Percentiles rank a stretch among this genome's conserved stretches.
Conservation (phyloP, 2,329 filamentous ascomycete genomes). For the Apiospora pterosperma region DNA sequence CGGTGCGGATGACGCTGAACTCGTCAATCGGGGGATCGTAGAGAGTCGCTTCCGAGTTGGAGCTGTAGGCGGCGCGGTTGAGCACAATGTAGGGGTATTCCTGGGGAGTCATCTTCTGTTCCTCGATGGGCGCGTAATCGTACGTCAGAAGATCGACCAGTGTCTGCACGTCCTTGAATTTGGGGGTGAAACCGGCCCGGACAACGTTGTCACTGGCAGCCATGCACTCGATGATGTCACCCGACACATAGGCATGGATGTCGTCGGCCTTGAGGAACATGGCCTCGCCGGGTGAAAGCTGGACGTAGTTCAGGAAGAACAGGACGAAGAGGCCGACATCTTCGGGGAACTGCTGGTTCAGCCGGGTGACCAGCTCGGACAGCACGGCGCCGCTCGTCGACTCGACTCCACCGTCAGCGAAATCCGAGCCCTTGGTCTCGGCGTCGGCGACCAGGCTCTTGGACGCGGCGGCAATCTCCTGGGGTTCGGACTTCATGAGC, state of each 20-base stretch:
- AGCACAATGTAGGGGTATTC: conserved; percentile 85
- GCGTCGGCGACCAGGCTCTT: conserved; percentile 70
- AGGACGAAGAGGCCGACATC: conserved; percentile 94
- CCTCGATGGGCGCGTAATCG: conserved; percentile 86
- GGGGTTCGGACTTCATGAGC: conserved; percentile 74
- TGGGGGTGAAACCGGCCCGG: conserved; percentile 93
- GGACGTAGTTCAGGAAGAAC: conserved; percentile 96
- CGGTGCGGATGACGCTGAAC: conserved; percentile 83
- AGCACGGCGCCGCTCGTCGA: conserved; percentile 68
- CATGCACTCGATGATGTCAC: conserved; percentile 99
- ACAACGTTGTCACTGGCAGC: conserved; percentile 98
- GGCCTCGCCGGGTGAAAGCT: conserved; percentile 82
- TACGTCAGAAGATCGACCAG: conserved; percentile 92
- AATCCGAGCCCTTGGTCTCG: conserved; percentile 63
- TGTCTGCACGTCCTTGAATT: conserved; percentile 94
- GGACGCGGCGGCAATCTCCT: conserved; percentile 61
- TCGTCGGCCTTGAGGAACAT: conserved; percentile 96
- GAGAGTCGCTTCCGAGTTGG: conserved; percentile 66
- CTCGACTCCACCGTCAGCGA: conserved; percentile 69
- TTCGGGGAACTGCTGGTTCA: conserved; percentile 79
- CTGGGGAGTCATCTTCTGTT: conserved; percentile 86
- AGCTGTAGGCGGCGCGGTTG: conserved; percentile 78
- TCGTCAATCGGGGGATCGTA: conserved; percentile 98
- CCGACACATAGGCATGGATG: conserved; percentile 91
- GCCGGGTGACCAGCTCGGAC: conserved; percentile 70